A percentile compares a stretch with the other conserved stretches of the same genome.
phyloP scores from a whole-genome alignment of 257 asterid species.

The Plectranthus barbatus region DNA sequence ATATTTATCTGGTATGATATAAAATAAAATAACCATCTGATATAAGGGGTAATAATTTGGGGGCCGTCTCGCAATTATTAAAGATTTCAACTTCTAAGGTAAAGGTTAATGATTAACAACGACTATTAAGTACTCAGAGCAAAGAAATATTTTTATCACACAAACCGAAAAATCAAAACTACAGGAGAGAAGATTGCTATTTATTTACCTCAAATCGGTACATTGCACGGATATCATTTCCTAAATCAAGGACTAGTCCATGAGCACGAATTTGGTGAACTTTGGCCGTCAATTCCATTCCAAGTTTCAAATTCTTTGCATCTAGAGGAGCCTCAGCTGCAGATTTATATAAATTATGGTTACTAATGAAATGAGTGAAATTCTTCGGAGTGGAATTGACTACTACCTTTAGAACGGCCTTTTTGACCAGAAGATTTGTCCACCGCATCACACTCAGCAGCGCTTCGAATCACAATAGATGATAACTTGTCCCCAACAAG shows the following conservation, averaged over 20 bases:
- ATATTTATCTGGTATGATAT: not conserved
- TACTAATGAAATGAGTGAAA: not conserved
- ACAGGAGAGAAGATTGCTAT: not conserved
- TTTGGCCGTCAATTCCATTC: constrained; percentile 61
- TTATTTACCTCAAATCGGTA: constrained; percentile 72
- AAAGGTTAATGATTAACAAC: not conserved
- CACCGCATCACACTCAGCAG: constrained; percentile 69
- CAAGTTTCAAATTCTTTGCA: constrained; percentile 67
- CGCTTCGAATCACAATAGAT: constrained; percentile 72
- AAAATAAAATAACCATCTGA: too few relatives aligned
- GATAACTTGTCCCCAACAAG: constrained; percentile 28
- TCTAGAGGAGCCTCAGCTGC: constrained; percentile 28
- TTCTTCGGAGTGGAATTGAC: constrained; percentile 9
- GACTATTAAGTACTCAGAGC: too few relatives aligned
- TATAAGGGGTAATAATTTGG: not conserved
- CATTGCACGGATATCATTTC: constrained; percentile 77
- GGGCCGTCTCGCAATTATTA: not conserved
- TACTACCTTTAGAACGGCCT: constrained; percentile 27
- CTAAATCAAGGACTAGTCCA: constrained; percentile 89
- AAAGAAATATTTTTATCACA: too few relatives aligned
- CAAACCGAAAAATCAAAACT: too few relatives aligned
- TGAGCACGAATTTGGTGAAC: constrained; percentile 77
- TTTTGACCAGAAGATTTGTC: constrained; percentile 36
- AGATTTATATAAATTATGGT: constrained; percentile 11
- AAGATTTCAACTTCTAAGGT: not conserved